Base-by-base conservation (phyloP, 2,329 filamentous ascomycete species). In the Pleurostoma richardsiae region DNA sequence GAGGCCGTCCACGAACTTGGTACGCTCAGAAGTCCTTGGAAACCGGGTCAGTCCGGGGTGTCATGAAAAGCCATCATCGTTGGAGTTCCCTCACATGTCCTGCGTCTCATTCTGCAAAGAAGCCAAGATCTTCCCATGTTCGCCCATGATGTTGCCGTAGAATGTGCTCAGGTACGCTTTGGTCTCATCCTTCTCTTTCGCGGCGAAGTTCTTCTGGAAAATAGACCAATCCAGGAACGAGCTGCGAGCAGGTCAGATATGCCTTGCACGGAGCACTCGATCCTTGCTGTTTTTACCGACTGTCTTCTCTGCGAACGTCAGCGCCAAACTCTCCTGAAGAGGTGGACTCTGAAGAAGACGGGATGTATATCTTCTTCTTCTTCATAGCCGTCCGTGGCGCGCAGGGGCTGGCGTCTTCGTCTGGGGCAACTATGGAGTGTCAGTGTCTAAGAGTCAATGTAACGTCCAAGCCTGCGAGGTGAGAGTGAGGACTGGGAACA, bases 151-250 rank as follows among this genome's bases (percentile, higher is more conserved):
- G 19, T 56, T 49, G 11, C 47, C 49, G 30, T 51, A 49, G 40
- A 63, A 66, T 3, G 45, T 40, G 31, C 57, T 59, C 31, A 66
- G 47, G 42, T 60, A 60, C 1, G 50, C 43, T 48, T 62, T 61
- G 6, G 63, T 62, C 38, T 57, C 59, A 3, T 42, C 44, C 8
- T 45, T 57, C 47, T 64, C 59, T 4, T 54, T 52, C 43, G 58
- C 33, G 33, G 8, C 56, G 29, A 58, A 55, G 39, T 59, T 55
- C 10, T 53, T 54, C 28, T 64, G 59, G 30, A 65, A 53, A 27
- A 56, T 47, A 26, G 56, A 56, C 52, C 56, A 57, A 48, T 44
- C 49, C 45, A 57, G 55, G 39, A 60, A 62, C 11, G 46, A 51
- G 28, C 61, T 62, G 38, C 40, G 27, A 7, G 48, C 29, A 42